These are phyloP conservation scores for Trypanosomatidae sp. DNA, from an alignment of 208 protist species.

Conservation along the genomic window DNA sequence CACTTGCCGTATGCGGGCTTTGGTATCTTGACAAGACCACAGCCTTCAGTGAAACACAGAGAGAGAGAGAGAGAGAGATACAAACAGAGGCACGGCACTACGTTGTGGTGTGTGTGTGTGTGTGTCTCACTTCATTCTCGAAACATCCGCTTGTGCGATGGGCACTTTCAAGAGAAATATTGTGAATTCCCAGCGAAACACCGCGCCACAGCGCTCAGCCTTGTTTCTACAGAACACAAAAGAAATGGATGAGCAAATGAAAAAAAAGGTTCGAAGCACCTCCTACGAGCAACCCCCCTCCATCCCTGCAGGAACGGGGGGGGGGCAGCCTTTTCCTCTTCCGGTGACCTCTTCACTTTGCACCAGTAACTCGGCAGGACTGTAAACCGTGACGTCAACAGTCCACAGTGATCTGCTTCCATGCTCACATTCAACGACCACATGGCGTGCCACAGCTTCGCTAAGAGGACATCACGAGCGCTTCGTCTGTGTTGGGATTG, in stretches of 20 bases:
- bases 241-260: neutral
- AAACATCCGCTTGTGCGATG: too few species aligned
- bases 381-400: too few species aligned
- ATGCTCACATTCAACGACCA: too few species aligned
- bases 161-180: neutral
- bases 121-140: neutral
- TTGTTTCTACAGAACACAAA: neutral
- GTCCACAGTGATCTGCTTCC: too few species aligned
- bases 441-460: too few species aligned
- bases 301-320: too few species aligned
- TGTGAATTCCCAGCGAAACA: neutral
- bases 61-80: too few species aligned
- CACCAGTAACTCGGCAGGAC: neutral
- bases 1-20: neutral
- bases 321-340: neutral
- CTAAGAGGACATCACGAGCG: neutral
- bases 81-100: too few species aligned
- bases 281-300: neutral
- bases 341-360: neutral
- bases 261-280: conserved; percentile 7
- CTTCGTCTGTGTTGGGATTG: neutral
- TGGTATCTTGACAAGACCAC: neutral
- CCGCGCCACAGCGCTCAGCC: neutral
- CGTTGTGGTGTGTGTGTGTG: neutral
- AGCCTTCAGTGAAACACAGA: neutral